A percentile compares a stretch with the other conserved stretches of the same genome.
Conservation (phyloP, 371 early-diverging fungal genomes). For the Rhizopus arrhizus region DNA sequence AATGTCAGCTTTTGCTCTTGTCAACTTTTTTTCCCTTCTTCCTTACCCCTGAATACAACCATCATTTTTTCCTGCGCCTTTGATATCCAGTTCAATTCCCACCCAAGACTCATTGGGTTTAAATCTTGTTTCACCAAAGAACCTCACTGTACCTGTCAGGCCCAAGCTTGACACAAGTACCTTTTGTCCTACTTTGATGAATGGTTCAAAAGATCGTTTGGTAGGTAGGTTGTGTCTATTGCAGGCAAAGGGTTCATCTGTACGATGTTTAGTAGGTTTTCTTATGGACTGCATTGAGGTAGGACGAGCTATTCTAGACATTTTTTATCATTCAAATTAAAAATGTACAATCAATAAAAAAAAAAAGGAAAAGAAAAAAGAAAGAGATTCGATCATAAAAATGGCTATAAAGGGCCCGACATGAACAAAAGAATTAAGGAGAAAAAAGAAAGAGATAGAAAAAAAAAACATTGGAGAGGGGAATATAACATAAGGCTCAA, state of each 20-base stretch:
- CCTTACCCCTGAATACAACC: constrained; percentile 74
- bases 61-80: constrained; percentile 81
- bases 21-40: neutral
- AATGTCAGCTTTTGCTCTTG: neutral
- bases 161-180: constrained; percentile 10
- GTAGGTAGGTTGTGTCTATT: neutral
- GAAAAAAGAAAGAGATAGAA: constrained; percentile 3
- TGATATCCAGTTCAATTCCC: constrained; percentile 75
- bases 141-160: constrained; percentile 62
- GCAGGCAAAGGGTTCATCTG: neutral
- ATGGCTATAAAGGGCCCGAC: constrained; percentile 6
- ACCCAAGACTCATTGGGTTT: constrained; percentile 67
- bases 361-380: constrained; percentile 5
- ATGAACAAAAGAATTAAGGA: constrained; percentile 36
- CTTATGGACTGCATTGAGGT: constrained; percentile 5
- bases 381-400: neutral
- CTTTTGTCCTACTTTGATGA: constrained; percentile 17
- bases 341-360: neutral
- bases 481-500: neutral
- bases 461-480: neutral
- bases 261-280: neutral
- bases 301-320: constrained; percentile 24
- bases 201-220: constrained; percentile 11
- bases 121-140: constrained; percentile 30
- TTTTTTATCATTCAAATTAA: constrained; percentile 1